phyloP scores from a whole-genome alignment of 2,329 filamentous ascomycete genomes.

The Mycosphaerelloides madeirae region DNA sequence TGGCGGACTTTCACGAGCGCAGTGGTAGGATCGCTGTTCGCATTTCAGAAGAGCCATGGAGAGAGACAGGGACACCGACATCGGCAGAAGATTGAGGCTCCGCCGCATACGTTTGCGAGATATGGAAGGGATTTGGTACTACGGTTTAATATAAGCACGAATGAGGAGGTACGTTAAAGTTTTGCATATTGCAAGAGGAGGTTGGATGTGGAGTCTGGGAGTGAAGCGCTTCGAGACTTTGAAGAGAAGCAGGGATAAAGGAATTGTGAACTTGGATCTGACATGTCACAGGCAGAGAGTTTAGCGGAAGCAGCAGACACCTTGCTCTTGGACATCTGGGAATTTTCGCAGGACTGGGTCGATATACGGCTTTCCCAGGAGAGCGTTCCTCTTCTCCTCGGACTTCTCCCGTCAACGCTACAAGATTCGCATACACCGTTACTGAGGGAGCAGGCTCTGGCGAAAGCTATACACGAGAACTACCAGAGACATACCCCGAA shows the following conservation, averaged over 20 bases:
- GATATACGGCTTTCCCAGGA: constrained; percentile 76
- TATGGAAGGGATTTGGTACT: constrained; percentile 84
- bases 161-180: constrained; percentile 47
- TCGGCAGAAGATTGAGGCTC: constrained; percentile 7
- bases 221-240: too few relatives aligned
- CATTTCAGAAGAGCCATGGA: constrained; percentile 4
- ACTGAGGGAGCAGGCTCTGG: constrained; percentile 66
- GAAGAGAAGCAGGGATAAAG: too few relatives aligned
- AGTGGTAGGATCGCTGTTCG: constrained; percentile 14
- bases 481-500: constrained; percentile 43
- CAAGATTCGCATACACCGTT: constrained; percentile 67
- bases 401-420: constrained; percentile 70
- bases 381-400: constrained; percentile 72
- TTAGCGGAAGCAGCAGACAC: constrained; percentile 68
- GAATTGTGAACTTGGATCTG: too few relatives aligned
- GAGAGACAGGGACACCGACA: neutral
- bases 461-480: constrained; percentile 69
- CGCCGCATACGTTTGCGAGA: constrained; percentile 28
- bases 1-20: constrained; percentile 12
- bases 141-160: constrained; percentile 72
- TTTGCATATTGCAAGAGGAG: too few relatives aligned
- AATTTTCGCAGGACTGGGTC: constrained; percentile 72
- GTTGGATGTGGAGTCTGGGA: too few relatives aligned
- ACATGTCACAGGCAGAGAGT: constrained; percentile 47
- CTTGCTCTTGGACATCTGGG: constrained; percentile 87